Conservation (phyloP, 2,329 filamentous ascomycete species). For the Cryphonectria nitschkei region DNA sequence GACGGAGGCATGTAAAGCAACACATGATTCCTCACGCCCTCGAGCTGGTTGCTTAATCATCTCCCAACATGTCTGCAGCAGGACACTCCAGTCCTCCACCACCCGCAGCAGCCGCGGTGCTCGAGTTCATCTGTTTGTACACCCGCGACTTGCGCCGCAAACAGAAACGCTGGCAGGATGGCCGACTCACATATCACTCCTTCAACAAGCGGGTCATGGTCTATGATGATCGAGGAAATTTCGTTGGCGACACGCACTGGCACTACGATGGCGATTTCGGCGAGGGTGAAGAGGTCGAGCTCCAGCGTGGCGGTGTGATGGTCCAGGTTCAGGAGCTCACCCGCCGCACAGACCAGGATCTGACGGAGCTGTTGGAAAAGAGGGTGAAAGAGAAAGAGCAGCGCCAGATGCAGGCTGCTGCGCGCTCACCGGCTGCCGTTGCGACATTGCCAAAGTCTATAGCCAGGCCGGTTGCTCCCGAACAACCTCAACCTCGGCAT, state of each 20-base stretch:
- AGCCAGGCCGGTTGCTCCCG: slow-evolving; percentile 29
- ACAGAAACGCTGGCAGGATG: slow-evolving; percentile 93
- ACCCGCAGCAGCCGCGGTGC: slow-evolving; percentile 72
- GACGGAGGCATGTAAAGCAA: background rate
- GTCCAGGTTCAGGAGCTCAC: slow-evolving; percentile 80
- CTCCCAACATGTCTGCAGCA: slow-evolving; percentile 17
- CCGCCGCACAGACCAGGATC: slow-evolving; percentile 75
- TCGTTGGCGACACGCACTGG: slow-evolving; percentile 85
- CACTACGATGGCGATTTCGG: slow-evolving; percentile 68
- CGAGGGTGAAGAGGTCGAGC: slow-evolving; percentile 79
- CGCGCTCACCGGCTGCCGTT: slow-evolving; percentile 37
- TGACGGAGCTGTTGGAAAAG: slow-evolving; percentile 76
- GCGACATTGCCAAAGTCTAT: slow-evolving; percentile 34
- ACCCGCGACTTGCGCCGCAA: slow-evolving; percentile 85
- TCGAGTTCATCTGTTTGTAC: slow-evolving; percentile 85
- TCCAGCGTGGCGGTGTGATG: slow-evolving; percentile 75
- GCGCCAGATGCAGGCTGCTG: slow-evolving; percentile 49
- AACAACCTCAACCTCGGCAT: slow-evolving; percentile 46
- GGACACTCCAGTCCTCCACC: slow-evolving; percentile 37
- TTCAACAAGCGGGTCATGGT: slow-evolving; percentile 94
- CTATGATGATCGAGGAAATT: slow-evolving; percentile 79
- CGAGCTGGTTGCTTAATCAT: background rate
- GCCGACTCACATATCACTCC: slow-evolving; percentile 81
- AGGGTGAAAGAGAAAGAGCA: slow-evolving; percentile 60
- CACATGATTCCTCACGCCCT: background rate